Percentiles rank a stretch among this genome's conserved stretches.
These are phyloP conservation scores for Leptodermis oblonga DNA, from an alignment of 257 asterid genomes.

Conservation along the genomic window DNA sequence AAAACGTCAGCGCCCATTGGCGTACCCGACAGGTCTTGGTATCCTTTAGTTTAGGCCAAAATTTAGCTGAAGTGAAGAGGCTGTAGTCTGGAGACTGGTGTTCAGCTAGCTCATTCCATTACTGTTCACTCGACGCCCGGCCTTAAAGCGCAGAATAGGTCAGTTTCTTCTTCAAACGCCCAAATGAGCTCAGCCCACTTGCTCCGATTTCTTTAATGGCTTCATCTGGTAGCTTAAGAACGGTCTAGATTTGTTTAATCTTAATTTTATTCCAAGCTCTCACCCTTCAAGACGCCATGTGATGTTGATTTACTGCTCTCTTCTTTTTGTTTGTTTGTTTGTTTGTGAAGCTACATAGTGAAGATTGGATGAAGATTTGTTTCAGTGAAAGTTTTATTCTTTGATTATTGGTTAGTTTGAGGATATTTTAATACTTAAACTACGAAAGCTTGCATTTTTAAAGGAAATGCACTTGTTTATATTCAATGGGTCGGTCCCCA, in stretches of 20 bases:
- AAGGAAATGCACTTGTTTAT: neutral
- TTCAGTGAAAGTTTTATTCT: neutral
- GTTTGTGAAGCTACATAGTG: neutral
- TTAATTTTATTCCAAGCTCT: neutral
- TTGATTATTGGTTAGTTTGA: neutral
- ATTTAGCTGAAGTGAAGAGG: no score
- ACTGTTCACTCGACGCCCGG: neutral
- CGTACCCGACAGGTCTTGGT: no score
- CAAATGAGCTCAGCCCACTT: neutral
- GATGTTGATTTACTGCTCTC: neutral
- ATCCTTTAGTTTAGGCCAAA: no score
- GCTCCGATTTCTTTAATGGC: neutral
- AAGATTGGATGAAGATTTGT: neutral
- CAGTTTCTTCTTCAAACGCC: neutral
- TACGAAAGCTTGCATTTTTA: neutral
- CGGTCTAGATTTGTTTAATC: neutral
- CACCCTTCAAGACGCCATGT: neutral
- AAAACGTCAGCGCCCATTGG: no score
- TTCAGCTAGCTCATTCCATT: no score
- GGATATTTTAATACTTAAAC: neutral
- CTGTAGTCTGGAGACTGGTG: no score
- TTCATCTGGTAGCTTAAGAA: neutral
- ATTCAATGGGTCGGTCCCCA: neutral
- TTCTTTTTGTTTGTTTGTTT: no score
- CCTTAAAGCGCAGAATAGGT: neutral